phyloP scores from a whole-genome alignment of 805 yeast species.

The Starmerella floris region DNA sequence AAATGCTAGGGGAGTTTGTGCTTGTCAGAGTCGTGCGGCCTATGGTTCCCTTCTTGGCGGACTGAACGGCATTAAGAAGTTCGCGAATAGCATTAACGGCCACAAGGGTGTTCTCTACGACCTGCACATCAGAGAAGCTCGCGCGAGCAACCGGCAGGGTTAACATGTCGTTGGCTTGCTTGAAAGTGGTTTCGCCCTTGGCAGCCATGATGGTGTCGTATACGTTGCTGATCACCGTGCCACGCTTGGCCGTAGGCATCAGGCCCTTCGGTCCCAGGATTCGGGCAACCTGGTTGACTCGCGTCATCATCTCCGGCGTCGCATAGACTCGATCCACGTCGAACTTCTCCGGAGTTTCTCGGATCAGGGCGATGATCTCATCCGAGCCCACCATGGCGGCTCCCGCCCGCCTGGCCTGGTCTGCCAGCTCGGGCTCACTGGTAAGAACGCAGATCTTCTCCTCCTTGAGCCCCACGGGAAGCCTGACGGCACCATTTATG shows the following conservation, averaged over 20 bases:
- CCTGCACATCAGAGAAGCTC: conserved; percentile 61
- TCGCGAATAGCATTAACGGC: conserved; percentile 49
- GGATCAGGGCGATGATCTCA: conserved; percentile 51
- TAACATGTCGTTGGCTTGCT: conserved; percentile 52
- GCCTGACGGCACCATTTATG: conserved; percentile 52
- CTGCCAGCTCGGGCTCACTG: conserved; percentile 38
- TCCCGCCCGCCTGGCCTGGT: conserved; percentile 44
- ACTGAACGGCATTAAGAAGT: conserved; percentile 24
- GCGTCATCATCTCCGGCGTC: conserved; percentile 63
- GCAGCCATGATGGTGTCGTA: conserved; percentile 39
- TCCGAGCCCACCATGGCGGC: conserved; percentile 59
- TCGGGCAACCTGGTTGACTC: conserved; percentile 57
- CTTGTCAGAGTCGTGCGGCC: conserved; percentile 58
- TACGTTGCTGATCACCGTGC: conserved; percentile 67
- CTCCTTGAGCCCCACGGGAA: conserved; percentile 60
- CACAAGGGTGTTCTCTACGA: conserved; percentile 54
- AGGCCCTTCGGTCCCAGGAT: conserved; percentile 77
- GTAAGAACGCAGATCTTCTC: conserved; percentile 60
- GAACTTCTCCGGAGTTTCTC: conserved; percentile 29
- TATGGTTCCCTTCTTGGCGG: conserved; percentile 34
- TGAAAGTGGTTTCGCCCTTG: conserved; percentile 61
- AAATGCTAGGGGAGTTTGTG: conserved; percentile 69
- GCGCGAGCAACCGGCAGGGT: conserved; percentile 65
- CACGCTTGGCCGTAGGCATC: conserved; percentile 76
- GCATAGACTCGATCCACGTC: conserved; percentile 69